A percentile compares a stretch with the other conserved stretches of the same genome.
phyloP scores from a whole-genome alignment of 163 green algal species.

The Picocystis sp. region DNA sequence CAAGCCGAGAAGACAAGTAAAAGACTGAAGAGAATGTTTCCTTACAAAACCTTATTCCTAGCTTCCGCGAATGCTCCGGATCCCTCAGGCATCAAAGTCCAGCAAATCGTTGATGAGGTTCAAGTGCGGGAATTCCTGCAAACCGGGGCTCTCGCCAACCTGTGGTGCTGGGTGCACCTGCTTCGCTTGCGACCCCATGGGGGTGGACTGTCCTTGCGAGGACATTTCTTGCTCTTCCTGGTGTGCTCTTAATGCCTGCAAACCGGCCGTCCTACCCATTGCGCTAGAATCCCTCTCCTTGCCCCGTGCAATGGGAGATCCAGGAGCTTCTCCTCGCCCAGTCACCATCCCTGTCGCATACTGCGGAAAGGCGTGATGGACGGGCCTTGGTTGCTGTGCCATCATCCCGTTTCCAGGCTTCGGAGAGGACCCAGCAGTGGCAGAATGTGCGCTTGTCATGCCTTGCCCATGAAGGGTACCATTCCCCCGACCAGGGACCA shows the following conservation, averaged over 20 bases:
- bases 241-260: slow-evolving; percentile 5
- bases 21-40: too few species aligned
- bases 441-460: too few species aligned
- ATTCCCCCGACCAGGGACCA: too few species aligned
- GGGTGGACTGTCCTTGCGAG: neutral
- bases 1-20: too few species aligned
- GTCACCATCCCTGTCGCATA: too few species aligned
- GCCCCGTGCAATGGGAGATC: neutral
- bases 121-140: slow-evolving; percentile 90
- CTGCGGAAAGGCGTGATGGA: too few species aligned
- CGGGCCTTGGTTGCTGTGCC: too few species aligned
- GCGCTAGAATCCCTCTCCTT: slow-evolving; percentile 1
- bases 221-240: slow-evolving; percentile 1
- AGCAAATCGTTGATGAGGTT: slow-evolving; percentile 84
- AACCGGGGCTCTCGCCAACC: slow-evolving; percentile 30
- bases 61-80: neutral
- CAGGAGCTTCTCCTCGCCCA: neutral
- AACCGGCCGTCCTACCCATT: slow-evolving; percentile 4
- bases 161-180: slow-evolving; percentile 2
- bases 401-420: too few species aligned
- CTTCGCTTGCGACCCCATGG: neutral
- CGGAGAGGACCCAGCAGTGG: too few species aligned
- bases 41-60: slow-evolving; percentile 1
- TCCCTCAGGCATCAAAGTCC: slow-evolving; percentile 24
- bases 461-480: too few species aligned